These are phyloP conservation scores for Candida methanosorbosa DNA, from an alignment of 805 yeast species.

Conservation along the genomic window DNA sequence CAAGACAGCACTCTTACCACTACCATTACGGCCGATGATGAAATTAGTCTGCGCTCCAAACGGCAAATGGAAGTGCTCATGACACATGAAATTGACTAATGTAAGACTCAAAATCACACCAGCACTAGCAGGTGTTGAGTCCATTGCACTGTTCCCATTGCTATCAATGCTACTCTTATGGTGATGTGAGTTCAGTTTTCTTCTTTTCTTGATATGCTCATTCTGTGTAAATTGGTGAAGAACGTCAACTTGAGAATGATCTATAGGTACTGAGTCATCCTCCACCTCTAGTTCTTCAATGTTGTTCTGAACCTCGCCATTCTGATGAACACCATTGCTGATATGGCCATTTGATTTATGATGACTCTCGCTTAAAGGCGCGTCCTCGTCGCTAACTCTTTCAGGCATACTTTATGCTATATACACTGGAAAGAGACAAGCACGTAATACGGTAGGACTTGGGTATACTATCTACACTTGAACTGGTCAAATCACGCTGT, in stretches of 20 bases:
- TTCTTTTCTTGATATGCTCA: constrained; percentile 12
- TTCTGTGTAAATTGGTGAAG: constrained; percentile 19
- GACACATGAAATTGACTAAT: constrained; percentile 83
- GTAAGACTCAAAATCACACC: constrained; percentile 63
- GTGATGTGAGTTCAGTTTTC: constrained; percentile 16
- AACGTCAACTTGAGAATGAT: constrained; percentile 1
- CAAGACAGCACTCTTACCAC: constrained; percentile 82
- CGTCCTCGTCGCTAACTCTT: too few species aligned
- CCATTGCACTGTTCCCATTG: constrained; percentile 14
- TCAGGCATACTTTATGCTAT: too few species aligned
- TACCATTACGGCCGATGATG: constrained; percentile 84
- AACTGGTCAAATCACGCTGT: too few species aligned
- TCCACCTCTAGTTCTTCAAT: not conserved
- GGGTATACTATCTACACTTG: too few species aligned
- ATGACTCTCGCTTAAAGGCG: too few species aligned
- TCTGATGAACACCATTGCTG: too few species aligned
- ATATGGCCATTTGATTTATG: too few species aligned
- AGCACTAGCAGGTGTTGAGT: constrained; percentile 41
- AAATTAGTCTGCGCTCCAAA: constrained; percentile 79
- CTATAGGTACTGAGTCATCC: not conserved
- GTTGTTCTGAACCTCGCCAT: too few species aligned
- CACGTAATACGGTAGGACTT: too few species aligned
- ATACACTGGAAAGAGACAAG: too few species aligned
- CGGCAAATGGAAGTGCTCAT: constrained; percentile 64
- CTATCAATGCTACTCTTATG: constrained; percentile 3